A percentile compares a stretch with the other conserved stretches of the same genome.
Evolutionary conservation across 176 grass and related monocot species (phyloP).

Genomic region (Musa schizocarpa): DNA sequence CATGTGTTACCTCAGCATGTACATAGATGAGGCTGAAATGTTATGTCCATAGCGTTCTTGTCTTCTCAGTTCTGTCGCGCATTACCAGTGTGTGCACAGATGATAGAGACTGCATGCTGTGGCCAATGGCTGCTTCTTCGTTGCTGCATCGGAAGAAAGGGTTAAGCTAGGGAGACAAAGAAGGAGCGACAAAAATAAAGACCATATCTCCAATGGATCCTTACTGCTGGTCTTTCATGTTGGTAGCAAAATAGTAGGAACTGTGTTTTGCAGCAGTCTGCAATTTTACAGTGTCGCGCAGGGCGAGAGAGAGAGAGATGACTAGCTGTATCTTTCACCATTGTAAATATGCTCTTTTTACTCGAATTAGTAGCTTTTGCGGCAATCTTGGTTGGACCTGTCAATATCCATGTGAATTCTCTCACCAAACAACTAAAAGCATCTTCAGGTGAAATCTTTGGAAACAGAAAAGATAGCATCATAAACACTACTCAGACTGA

Average conservation of each 20-base stretch:
- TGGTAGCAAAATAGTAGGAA: not conserved
- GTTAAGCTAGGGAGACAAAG: not conserved
- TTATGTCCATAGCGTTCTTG: too few species aligned
- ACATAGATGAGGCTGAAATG: not conserved
- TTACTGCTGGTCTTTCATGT: not conserved
- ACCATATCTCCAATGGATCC: conserved; percentile 5
- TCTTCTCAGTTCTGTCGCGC: too few species aligned
- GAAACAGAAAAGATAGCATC: not conserved
- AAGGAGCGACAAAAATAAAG: conserved; percentile 2
- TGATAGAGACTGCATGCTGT: not conserved
- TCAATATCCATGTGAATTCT: not conserved
- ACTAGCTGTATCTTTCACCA: not conserved
- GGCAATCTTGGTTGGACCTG: not conserved
- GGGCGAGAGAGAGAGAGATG: not conserved
- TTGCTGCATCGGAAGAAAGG: not conserved
- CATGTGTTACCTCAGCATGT: not conserved
- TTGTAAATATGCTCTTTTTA: not conserved
- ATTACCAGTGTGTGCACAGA: not conserved
- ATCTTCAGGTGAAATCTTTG: not conserved
- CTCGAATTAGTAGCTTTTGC: not conserved
- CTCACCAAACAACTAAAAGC: not conserved
- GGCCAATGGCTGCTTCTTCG: not conserved
- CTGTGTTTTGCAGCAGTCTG: not conserved
- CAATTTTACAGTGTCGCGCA: not conserved
- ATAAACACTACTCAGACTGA: too few species aligned